Evolutionary conservation across 169 alveolate species (phyloP).

Genomic region (Plasmodium knowlesi): DNA sequence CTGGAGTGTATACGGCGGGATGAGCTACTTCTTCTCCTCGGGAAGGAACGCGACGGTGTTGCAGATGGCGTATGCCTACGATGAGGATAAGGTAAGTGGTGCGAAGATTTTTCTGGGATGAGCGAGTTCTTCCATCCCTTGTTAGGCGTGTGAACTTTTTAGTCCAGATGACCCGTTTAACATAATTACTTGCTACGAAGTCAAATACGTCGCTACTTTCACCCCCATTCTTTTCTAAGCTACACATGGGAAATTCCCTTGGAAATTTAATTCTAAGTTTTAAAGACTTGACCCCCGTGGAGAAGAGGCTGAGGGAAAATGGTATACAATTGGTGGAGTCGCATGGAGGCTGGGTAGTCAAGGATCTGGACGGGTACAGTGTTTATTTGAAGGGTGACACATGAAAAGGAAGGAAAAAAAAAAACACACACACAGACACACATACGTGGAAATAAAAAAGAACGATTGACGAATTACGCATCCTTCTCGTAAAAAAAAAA

Average conservation of each 20-base stretch:
- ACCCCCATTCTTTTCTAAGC: conserved; percentile 9
- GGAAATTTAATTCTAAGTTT: conserved; percentile 57
- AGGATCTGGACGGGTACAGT: conserved; percentile 50
- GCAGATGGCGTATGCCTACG: conserved; percentile 70
- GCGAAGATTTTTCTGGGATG: not conserved
- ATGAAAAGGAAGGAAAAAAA: not conserved
- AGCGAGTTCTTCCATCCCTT: not conserved
- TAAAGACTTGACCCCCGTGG: conserved; percentile 26
- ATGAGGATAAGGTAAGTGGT: conserved; percentile 58
- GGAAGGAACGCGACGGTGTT: conserved; percentile 38
- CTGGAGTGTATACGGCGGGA: conserved; percentile 72
- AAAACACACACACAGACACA: not conserved
- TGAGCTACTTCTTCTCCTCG: conserved; percentile 66
- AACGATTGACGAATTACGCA: not conserved
- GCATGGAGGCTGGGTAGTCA: conserved; percentile 17
- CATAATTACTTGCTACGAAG: not conserved
- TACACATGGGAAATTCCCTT: conserved; percentile 73
- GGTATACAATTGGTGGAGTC: conserved; percentile 12
- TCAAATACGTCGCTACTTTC: not conserved
- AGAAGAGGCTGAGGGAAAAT: conserved; percentile 38
- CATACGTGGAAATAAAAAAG: not conserved
- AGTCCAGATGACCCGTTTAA: not conserved
- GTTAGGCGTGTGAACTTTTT: not conserved
- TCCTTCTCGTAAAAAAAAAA: not conserved
- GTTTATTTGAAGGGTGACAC: conserved; percentile 9